These are phyloP conservation scores for Apiotrichum veenhuisii DNA, from an alignment of 1,284 basidiomycete genomes.

Conservation along the genomic window DNA sequence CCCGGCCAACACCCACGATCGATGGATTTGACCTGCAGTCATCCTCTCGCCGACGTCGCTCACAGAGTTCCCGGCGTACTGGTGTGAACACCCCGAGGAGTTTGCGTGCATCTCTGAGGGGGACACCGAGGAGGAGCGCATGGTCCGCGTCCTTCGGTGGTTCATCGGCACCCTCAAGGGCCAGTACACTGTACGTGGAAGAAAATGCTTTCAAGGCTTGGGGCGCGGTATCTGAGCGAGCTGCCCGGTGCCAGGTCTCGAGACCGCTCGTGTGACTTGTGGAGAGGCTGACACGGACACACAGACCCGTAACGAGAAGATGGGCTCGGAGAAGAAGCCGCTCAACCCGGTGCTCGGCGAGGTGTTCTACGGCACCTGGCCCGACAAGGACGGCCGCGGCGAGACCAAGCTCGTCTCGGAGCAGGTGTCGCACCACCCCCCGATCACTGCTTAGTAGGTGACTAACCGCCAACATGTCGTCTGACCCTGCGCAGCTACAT, in stretches of 20 bases:
- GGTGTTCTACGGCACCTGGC: constrained; percentile 92
- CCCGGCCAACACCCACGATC: no score
- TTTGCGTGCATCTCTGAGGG: constrained; percentile 79
- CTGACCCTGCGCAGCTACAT: constrained; percentile 63
- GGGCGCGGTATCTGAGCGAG: no score
- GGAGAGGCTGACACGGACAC: neutral
- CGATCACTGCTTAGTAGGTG: constrained; percentile 58
- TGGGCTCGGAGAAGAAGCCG: constrained; percentile 97
- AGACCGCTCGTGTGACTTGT: neutral
- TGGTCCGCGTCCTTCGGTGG: constrained; percentile 76
- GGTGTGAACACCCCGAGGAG: constrained; percentile 82
- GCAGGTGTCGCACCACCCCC: constrained; percentile 94
- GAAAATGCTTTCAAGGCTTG: no score
- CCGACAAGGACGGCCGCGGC: constrained; percentile 72
- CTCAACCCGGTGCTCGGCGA: constrained; percentile 94
- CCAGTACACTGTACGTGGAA: constrained; percentile 67
- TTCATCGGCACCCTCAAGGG: constrained; percentile 92
- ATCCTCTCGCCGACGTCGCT: constrained; percentile 73
- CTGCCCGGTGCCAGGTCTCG: neutral
- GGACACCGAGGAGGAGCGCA: constrained; percentile 65
- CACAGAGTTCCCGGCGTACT: constrained; percentile 83
- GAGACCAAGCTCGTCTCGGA: constrained; percentile 85
- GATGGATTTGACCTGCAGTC: constrained; percentile 45
- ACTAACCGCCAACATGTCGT: neutral
- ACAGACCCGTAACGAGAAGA: constrained; percentile 75